These are phyloP conservation scores for Skeletonema costatum DNA, from an alignment of 108 stramenopile genomes.

Conservation along the genomic window DNA sequence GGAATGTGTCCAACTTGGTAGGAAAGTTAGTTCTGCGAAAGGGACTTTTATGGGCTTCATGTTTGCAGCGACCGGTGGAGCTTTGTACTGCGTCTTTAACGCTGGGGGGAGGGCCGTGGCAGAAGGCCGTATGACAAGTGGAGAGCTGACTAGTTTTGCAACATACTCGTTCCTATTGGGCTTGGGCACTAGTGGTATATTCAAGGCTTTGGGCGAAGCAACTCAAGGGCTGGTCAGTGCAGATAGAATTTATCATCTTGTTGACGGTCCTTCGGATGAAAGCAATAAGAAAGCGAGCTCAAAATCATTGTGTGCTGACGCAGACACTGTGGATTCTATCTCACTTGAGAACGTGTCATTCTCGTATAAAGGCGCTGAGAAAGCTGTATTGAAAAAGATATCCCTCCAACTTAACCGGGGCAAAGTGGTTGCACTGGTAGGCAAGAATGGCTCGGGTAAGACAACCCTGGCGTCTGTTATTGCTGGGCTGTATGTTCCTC, in stretches of 20 bases:
- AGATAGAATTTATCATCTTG: slow-evolving; percentile 55
- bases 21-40: slow-evolving; percentile 59
- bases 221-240: slow-evolving; percentile 69
- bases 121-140: slow-evolving; percentile 70
- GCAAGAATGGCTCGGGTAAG: slow-evolving; percentile 93
- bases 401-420: slow-evolving; percentile 75
- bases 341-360: slow-evolving; percentile 67
- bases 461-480: slow-evolving; percentile 83
- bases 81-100: slow-evolving; percentile 74
- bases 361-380: slow-evolving; percentile 57
- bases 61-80: slow-evolving; percentile 74
- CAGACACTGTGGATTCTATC: slow-evolving; percentile 52
- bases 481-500: slow-evolving; percentile 86
- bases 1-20: slow-evolving; percentile 52
- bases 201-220: slow-evolving; percentile 68
- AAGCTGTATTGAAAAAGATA: slow-evolving; percentile 66
- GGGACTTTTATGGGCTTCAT: slow-evolving; percentile 86
- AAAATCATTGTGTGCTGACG: slow-evolving; percentile 1
- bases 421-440: slow-evolving; percentile 88
- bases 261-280: slow-evolving; percentile 36
- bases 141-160: slow-evolving; percentile 78
- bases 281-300: not conserved
- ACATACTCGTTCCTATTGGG: slow-evolving; percentile 88
- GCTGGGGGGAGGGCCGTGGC: slow-evolving; percentile 74
- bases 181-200: slow-evolving; percentile 79